Percentiles rank a stretch among this genome's conserved stretches.
Evolutionary conservation across 208 protist genomes (phyloP).

Genomic region (Wallacemonas sp.): DNA sequence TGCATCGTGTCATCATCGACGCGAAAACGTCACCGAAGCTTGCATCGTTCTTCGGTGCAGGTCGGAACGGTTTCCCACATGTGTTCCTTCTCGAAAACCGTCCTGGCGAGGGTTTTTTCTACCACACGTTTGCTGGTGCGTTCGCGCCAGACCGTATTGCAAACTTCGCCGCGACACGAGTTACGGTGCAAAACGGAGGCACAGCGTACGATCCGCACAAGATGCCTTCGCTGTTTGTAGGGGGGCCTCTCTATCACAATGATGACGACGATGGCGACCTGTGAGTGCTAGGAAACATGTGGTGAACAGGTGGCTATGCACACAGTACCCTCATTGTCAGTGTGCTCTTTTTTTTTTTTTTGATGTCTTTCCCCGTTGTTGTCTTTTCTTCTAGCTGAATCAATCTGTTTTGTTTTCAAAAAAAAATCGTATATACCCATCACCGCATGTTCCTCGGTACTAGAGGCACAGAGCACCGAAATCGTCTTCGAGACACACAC

Average conservation of each 20-base stretch:
- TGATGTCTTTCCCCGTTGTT: not conserved
- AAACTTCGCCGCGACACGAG: conserved; percentile 26
- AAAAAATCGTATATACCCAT: too few species aligned
- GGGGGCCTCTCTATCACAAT: too few species aligned
- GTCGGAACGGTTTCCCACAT: conserved; percentile 31
- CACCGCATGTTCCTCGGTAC: too few species aligned
- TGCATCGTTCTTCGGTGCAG: conserved; percentile 31
- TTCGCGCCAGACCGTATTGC: conserved; percentile 32
- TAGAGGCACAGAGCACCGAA: too few species aligned
- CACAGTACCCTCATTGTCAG: too few species aligned
- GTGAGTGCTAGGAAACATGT: too few species aligned
- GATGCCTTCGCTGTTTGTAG: conserved; percentile 24
- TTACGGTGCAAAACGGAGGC: conserved; percentile 15
- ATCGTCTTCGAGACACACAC: too few species aligned
- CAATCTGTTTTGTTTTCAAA: too few species aligned
- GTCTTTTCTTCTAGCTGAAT: too few species aligned
- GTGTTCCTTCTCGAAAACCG: conserved; percentile 24
- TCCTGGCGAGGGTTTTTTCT: conserved; percentile 8
- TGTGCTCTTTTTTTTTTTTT: not conserved
- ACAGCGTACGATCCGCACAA: conserved; percentile 26
- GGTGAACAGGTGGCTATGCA: too few species aligned
- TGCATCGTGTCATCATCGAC: conserved; percentile 36
- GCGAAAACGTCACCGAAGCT: conserved; percentile 15
- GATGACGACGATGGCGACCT: conserved; percentile 14
- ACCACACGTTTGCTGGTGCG: conserved; percentile 38